A percentile compares a stretch with the other conserved stretches of the same genome.
Evolutionary conservation across 2,329 filamentous ascomycete species (phyloP).

Genomic region (Talaromyces funiculosus): DNA sequence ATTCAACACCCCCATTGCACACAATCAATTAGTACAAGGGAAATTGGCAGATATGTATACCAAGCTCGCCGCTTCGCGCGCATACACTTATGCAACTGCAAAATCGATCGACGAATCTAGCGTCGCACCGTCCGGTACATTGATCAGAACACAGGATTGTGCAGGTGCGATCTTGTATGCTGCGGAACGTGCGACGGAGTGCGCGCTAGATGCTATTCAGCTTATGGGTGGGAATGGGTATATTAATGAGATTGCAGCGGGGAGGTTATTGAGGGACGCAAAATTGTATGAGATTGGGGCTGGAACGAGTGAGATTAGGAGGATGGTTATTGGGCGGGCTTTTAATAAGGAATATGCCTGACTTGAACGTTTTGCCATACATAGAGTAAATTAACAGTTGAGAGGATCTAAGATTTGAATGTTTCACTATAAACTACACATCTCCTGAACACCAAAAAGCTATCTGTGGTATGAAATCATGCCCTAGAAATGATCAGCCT

Average conservation of each 20-base stretch:
- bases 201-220: constrained; percentile 67
- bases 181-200: constrained; percentile 48
- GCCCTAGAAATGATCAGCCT: neutral
- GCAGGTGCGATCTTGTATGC: constrained; percentile 91
- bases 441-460: neutral
- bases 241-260: constrained; percentile 89
- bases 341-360: constrained; percentile 78
- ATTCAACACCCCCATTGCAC: constrained; percentile 78
- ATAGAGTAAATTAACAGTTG: neutral
- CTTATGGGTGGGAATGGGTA: constrained; percentile 94
- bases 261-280: constrained; percentile 70
- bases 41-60: constrained; percentile 97
- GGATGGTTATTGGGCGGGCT: constrained; percentile 88
- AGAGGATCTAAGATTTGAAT: neutral
- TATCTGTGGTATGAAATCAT: neutral
- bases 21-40: constrained; percentile 89
- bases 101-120: constrained; percentile 70
- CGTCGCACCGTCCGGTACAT: constrained; percentile 20
- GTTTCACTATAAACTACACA: neutral
- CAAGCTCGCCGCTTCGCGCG: constrained; percentile 73
- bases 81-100: constrained; percentile 84
- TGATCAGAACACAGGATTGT: constrained; percentile 82
- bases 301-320: constrained; percentile 85
- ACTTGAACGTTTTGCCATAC: neutral
- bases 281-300: constrained; percentile 95